phyloP scores from a whole-genome alignment of 73 alveolate genomes.

The Paramecium sonneborni region DNA sequence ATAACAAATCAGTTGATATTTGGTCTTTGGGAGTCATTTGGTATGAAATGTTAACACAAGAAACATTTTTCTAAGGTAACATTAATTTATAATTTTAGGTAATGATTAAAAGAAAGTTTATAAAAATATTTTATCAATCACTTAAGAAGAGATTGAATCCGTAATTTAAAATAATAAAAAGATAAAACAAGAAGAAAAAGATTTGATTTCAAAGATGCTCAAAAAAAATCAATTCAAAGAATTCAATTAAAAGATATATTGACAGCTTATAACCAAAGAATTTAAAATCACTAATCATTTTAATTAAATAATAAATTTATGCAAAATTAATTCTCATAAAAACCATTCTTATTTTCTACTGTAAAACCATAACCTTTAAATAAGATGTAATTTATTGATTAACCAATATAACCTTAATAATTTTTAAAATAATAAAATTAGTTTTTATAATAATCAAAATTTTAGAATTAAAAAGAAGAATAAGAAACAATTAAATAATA shows the following conservation, averaged over 20 bases:
- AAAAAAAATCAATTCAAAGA: background rate
- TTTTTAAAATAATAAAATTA: no score
- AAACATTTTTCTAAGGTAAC: background rate
- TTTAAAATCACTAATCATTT: no score
- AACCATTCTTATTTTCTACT: no score
- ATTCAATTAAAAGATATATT: background rate
- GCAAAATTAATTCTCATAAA: no score
- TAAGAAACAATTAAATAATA: no score
- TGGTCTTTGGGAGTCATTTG: conserved; percentile 58
- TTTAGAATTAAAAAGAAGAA: no score
- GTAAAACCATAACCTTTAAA: no score
- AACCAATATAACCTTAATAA: no score
- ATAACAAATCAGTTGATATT: conserved; percentile 42
- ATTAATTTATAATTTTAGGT: background rate
- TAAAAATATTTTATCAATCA: background rate
- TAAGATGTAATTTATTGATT: no score
- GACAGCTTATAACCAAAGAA: background rate
- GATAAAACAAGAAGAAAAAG: background rate
- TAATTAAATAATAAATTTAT: no score
- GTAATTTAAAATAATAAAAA: background rate
- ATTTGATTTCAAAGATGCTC: background rate
- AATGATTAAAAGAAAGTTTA: background rate
- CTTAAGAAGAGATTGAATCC: background rate
- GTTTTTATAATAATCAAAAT: no score
- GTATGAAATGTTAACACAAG: conserved; percentile 20